Conservation (phyloP, 768 basidiomycete species). For the Gymnopilus dilepis region DNA sequence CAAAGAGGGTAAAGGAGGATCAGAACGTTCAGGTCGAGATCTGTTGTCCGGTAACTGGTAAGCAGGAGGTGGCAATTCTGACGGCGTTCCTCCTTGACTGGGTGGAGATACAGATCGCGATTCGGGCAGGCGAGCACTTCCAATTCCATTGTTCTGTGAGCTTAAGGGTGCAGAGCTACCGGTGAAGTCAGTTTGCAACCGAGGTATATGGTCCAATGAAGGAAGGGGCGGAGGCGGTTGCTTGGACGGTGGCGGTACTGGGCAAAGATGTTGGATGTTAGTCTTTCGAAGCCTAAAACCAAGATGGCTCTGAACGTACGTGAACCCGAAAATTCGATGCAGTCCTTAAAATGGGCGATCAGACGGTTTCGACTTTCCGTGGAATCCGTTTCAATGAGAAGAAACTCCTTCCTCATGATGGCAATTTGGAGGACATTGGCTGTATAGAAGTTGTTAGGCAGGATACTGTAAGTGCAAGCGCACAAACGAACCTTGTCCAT, state of each 20-base stretch:
- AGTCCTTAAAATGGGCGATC: slow-evolving; percentile 76
- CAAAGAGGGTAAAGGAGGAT: slow-evolving; percentile 13
- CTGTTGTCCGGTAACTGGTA: slow-evolving; percentile 23
- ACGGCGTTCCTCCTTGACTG: slow-evolving; percentile 8
- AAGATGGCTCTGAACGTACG: slow-evolving; percentile 55
- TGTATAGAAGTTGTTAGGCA: slow-evolving; percentile 34
- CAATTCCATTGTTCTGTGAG: slow-evolving; percentile 11
- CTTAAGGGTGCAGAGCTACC: slow-evolving; percentile 13
- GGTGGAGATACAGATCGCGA: slow-evolving; percentile 23
- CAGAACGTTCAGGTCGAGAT: slow-evolving; percentile 17
- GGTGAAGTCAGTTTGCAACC: slow-evolving; percentile 21
- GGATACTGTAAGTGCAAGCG: neutral
- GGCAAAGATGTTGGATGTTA: slow-evolving; percentile 6
- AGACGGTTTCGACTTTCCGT: slow-evolving; percentile 63
- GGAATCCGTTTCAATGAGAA: slow-evolving; percentile 70
- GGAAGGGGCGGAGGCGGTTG: slow-evolving; percentile 70
- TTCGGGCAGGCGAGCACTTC: slow-evolving; percentile 16
- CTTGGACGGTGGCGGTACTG: slow-evolving; percentile 64
- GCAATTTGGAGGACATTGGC: slow-evolving; percentile 76
- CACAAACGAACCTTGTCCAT: slow-evolving; percentile 59
- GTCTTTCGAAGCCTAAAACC: neutral
- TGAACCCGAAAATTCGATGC: slow-evolving; percentile 78
- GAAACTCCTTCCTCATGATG: slow-evolving; percentile 87
- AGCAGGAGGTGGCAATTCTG: slow-evolving; percentile 24
- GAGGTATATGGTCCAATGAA: slow-evolving; percentile 37